A percentile compares a stretch with the other conserved stretches of the same genome.
phyloP scores from a whole-genome alignment of 2,329 filamentous ascomycete species.

The Fusarium phyllophilum region DNA sequence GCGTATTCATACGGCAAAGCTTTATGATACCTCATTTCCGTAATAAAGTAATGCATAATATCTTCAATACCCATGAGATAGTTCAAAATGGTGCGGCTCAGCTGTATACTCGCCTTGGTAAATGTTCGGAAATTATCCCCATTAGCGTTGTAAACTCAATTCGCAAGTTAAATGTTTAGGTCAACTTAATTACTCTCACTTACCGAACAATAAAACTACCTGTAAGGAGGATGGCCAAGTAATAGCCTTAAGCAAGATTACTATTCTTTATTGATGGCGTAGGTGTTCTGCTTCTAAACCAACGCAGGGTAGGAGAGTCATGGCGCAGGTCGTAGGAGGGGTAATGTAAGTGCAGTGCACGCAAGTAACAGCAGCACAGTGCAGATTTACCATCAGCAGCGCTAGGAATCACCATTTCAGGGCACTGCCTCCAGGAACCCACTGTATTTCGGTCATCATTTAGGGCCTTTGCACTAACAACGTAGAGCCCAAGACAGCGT shows the following conservation, averaged over 20 bases:
- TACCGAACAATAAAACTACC: too few species aligned
- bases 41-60: accelerated
- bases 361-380: neutral
- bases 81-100: too few species aligned
- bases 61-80: accelerated
- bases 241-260: neutral
- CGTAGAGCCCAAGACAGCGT: neutral
- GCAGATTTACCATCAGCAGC: too few species aligned
- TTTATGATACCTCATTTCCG: neutral
- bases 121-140: accelerated
- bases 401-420: too few species aligned
- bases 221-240: too few species aligned
- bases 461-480: neutral
- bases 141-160: too few species aligned
- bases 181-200: too few species aligned
- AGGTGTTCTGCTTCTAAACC: neutral
- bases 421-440: neutral
- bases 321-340: too few species aligned
- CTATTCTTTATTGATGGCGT: too few species aligned
- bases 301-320: neutral
- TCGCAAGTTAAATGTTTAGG: too few species aligned
- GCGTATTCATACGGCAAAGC: neutral
- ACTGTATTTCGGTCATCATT: neutral
- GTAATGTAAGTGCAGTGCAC: neutral
- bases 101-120: accelerated